Evolutionary conservation across 495 filamentous ascomycete species (phyloP), one percentile per base, ranked within the genome.

Genomic region (Cercophora scortea): DNA sequence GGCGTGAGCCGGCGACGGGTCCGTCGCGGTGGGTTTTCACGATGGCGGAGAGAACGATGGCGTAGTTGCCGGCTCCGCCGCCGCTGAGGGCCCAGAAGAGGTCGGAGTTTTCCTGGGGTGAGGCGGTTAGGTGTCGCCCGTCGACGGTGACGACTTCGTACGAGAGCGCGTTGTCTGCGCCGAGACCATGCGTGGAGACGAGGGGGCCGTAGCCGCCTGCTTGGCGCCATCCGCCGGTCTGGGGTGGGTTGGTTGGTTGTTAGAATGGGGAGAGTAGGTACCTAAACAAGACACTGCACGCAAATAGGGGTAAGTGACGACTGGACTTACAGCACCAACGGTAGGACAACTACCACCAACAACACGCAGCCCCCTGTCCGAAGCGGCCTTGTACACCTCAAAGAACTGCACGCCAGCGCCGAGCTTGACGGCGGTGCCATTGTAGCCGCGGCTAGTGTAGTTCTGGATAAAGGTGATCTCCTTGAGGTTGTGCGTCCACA

Each of bases 401-500:
- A 54, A 63, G 1, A 63, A 77, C 52, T 76, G 69, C 0, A 81
- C 65, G 17, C 81, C 82, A 7, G 80, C 69, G 10, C 80, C 79
- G 45, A 84, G 45, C 45, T 72, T 74, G 32, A 79, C 60, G 1
- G 76, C 79, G 0, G 72, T 61, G 0, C 77, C 78, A 7, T 54
- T 60, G 60, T 75, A 77, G 41, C 52, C 34, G 0, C 52, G 40
- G 32, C 60, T 59, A 1, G 51, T 38, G 58, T 75, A 78, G 12
- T 70, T 54, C 18, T 62, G 47, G 34, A 67, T 50, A 48, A 70
- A 67, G 3, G 65, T 42, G 12, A 77, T 69, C 10, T 64, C 49
- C 60, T 83, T 81, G 16, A 86, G 60, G 18, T 79, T 66, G 50
- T 84, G 80, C 0, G 80, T 84, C 82, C 82, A 86, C 35, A 86